A percentile compares a stretch with the other conserved stretches of the same genome.
Conservation (phyloP, 2,329 filamentous ascomycete genomes). For the Mycosphaerella sp. region DNA sequence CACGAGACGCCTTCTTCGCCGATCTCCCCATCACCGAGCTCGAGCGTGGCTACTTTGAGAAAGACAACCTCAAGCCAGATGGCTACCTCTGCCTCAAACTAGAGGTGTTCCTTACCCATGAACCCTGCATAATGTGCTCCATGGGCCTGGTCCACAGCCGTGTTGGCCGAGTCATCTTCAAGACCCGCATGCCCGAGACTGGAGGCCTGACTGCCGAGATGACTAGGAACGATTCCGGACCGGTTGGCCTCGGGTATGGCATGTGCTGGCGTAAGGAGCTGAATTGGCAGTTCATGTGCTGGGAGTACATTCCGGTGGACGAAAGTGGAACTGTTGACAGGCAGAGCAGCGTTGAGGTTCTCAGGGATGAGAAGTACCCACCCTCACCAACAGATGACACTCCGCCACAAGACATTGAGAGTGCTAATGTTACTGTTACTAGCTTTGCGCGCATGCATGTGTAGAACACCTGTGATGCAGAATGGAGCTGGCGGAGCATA, state of each 20-base stretch:
- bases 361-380: slow-evolving; percentile 23
- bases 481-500: slow-evolving; percentile 31
- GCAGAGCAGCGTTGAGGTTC: slow-evolving; percentile 21
- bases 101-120: slow-evolving; percentile 90
- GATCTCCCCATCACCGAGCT: slow-evolving; percentile 63
- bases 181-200: slow-evolving; percentile 68
- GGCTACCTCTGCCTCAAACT: slow-evolving; percentile 93
- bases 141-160: slow-evolving; percentile 95
- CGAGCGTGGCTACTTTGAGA: slow-evolving; percentile 57
- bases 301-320: slow-evolving; percentile 51
- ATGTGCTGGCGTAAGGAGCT: slow-evolving; percentile 65
- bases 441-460: slow-evolving; percentile 36
- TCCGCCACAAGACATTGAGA: slow-evolving; percentile 17
- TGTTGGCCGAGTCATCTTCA: slow-evolving; percentile 80
- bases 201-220: slow-evolving; percentile 75
- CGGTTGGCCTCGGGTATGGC: slow-evolving; percentile 48
- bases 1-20: slow-evolving; percentile 54
- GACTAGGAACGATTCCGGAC: slow-evolving; percentile 33
- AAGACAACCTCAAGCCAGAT: slow-evolving; percentile 61
- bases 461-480: slow-evolving; percentile 32
- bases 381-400: slow-evolving; percentile 17
- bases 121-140: slow-evolving; percentile 92
- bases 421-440: slow-evolving; percentile 31
- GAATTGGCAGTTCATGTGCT: slow-evolving; percentile 79
- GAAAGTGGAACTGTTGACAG: slow-evolving; percentile 22